These are phyloP conservation scores for Entamoeba moshkovskii DNA, from an alignment of 208 protist genomes.

Conservation along the genomic window DNA sequence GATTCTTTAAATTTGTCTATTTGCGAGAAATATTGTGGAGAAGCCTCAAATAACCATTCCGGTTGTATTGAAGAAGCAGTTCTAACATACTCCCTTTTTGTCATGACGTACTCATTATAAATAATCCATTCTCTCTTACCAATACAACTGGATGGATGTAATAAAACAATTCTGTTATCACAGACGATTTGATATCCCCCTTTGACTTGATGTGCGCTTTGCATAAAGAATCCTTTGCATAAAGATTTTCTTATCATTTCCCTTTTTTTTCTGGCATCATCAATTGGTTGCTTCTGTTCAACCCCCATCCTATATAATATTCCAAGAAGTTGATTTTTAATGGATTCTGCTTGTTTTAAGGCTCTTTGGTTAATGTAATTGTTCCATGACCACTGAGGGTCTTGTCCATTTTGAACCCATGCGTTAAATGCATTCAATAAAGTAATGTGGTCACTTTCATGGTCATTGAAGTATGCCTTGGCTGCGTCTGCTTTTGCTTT, in stretches of 20 bases:
- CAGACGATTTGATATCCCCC: neutral
- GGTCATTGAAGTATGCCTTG: neutral
- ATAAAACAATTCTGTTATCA: neutral
- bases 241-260: neutral
- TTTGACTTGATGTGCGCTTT: neutral
- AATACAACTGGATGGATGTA: neutral
- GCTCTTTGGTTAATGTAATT: neutral
- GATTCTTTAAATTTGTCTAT: neutral
- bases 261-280: neutral
- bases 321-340: neutral
- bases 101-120: constrained; percentile 1
- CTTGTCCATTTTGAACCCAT: neutral
- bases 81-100: neutral
- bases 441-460: neutral
- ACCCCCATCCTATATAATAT: neutral
- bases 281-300: neutral
- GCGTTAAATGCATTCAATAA: neutral
- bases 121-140: neutral
- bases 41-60: neutral
- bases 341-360: neutral
- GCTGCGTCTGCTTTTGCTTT: neutral
- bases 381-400: neutral
- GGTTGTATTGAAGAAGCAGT: neutral
- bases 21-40: constrained; percentile 24
- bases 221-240: neutral